Conservation (phyloP, 208 protist genomes). For the Porcisia hertigi region DNA sequence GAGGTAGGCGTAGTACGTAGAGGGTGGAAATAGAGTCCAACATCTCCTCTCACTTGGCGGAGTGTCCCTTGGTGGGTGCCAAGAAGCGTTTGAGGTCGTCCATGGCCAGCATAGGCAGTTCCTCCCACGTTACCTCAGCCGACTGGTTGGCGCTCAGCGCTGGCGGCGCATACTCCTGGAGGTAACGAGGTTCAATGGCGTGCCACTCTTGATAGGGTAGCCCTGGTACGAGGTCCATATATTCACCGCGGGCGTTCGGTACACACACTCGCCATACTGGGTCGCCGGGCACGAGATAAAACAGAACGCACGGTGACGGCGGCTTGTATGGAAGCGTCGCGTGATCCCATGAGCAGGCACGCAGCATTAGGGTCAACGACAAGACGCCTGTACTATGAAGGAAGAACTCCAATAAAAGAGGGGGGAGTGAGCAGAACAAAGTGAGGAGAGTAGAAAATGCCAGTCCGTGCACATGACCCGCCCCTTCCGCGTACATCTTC, state of each 20-base stretch:
- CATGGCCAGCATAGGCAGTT: conserved; percentile 29
- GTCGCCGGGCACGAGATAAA: conserved; percentile 79
- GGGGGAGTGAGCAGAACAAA: not conserved
- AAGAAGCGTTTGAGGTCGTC: conserved; percentile 30
- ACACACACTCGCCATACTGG: conserved; percentile 58
- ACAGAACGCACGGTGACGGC: conserved; percentile 57
- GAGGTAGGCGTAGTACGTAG: not conserved
- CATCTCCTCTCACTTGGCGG: not conserved
- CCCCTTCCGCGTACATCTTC: not conserved
- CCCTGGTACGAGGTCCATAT: conserved; percentile 59
- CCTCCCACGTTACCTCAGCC: conserved; percentile 38
- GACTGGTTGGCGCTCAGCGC: conserved; percentile 20
- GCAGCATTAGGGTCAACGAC: conserved; percentile 8
- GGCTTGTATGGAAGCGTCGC: conserved; percentile 67
- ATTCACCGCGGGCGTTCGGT: conserved; percentile 81
- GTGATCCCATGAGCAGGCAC: conserved; percentile 67
- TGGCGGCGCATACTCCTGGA: conserved; percentile 67
- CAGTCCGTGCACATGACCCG: not conserved
- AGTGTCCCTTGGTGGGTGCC: not conserved
- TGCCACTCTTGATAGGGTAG: conserved; percentile 74
- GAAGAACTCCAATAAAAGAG: not conserved
- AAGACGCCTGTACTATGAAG: conserved; percentile 11
- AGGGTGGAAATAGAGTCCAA: not conserved
- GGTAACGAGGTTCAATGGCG: conserved; percentile 20
- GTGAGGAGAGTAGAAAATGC: not conserved